These are phyloP conservation scores for Argentina anserina DNA, from an alignment of 306 rosid species.

Conservation along the genomic window DNA sequence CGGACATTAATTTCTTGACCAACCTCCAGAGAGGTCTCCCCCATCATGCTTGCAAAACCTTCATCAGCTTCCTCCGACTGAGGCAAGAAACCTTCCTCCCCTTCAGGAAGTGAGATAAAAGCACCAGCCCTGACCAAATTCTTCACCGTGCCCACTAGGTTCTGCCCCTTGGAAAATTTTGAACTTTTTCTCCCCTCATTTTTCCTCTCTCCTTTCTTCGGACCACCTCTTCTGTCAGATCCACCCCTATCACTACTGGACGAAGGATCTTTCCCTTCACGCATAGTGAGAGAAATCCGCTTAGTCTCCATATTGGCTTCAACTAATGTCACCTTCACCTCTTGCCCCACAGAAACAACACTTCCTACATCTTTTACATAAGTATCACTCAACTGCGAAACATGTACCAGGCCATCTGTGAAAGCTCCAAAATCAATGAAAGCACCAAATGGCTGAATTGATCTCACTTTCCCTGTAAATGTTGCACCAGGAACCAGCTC, in stretches of 20 bases:
- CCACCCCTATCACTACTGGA: constrained; percentile 46
- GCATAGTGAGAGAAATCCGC: constrained; percentile 94
- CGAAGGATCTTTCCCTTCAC: constrained; percentile 57
- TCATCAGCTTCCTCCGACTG: constrained; percentile 64
- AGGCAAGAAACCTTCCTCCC: constrained; percentile 97
- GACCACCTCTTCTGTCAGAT: constrained; percentile 50
- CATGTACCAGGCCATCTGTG: constrained; percentile 94
- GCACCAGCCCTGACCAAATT: constrained; percentile 75
- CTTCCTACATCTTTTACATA: constrained; percentile 78
- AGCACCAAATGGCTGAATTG: constrained; percentile 95
- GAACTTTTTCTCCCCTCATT: constrained; percentile 48
- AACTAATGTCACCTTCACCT: constrained; percentile 82
- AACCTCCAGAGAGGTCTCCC: constrained; percentile 59
- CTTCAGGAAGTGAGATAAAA: constrained; percentile 89
- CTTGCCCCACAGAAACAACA: constrained; percentile 95
- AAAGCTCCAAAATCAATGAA: constrained; percentile 96
- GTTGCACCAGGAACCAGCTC: constrained; percentile 80
- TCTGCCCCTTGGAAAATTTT: constrained; percentile 72
- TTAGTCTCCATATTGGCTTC: constrained; percentile 74
- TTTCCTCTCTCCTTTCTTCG: constrained; percentile 53
- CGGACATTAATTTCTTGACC: constrained; percentile 85
- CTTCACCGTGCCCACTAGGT: constrained; percentile 80
- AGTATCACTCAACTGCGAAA: constrained; percentile 82
- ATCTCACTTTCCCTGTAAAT: constrained; percentile 91
- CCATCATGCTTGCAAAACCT: constrained; percentile 72